phyloP scores from a whole-genome alignment of 768 basidiomycete genomes.

The Trametes cubensis region DNA sequence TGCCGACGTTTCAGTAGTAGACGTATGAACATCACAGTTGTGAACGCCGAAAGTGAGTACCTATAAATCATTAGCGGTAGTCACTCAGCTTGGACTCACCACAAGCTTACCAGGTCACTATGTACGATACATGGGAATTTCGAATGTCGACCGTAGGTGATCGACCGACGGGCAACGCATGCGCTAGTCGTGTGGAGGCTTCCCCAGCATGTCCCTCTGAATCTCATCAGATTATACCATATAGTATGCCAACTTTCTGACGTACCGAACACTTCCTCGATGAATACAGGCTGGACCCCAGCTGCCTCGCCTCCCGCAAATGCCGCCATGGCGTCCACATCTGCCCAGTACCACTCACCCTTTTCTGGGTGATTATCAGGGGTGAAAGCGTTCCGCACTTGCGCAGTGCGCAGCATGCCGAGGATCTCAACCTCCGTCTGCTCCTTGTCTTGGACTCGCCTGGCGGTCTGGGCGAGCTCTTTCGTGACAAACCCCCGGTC shows the following conservation, averaged over 20 bases:
- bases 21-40: conserved; percentile 78
- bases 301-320: conserved; percentile 72
- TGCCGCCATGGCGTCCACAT: conserved; percentile 79
- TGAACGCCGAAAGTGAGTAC: conserved; percentile 88
- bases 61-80: conserved; percentile 42
- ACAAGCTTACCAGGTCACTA: conserved; percentile 80
- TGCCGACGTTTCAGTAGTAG: conserved; percentile 63
- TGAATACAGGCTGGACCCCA: conserved; percentile 82
- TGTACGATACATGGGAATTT: conserved; percentile 94
- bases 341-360: conserved; percentile 92
- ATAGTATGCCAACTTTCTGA: conserved; percentile 1
- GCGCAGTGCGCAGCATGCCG: conserved; percentile 85
- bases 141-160: conserved; percentile 82
- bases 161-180: conserved; percentile 86
- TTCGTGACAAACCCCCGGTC: conserved; percentile 87
- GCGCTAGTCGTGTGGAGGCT: conserved; percentile 54
- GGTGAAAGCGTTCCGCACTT: conserved; percentile 76
- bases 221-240: neutral
- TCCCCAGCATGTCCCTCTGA: conserved; percentile 87
- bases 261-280: conserved; percentile 92
- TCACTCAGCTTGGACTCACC: neutral
- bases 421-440: conserved; percentile 68
- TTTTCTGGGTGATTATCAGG: conserved; percentile 82
- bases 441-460: conserved; percentile 34
- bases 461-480: conserved; percentile 47